A percentile compares a stretch with the other conserved stretches of the same genome.
Evolutionary conservation across 495 filamentous ascomycete genomes (phyloP).

Genomic region (Xylaria castorea): DNA sequence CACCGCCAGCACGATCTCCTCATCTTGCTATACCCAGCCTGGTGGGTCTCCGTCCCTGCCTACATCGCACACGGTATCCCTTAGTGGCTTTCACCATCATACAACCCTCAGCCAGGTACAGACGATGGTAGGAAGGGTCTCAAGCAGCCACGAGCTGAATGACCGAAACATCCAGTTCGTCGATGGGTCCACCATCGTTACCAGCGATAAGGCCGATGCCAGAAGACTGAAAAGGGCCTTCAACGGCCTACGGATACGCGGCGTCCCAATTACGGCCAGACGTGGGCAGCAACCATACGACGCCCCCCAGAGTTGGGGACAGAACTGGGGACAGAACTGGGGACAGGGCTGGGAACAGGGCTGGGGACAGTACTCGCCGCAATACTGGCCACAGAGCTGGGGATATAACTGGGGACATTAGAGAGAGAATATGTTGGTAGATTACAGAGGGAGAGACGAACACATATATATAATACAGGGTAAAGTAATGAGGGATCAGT

Average conservation of each 20-base stretch:
- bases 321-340: neutral
- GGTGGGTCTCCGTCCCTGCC: neutral
- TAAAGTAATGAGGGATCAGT: neutral
- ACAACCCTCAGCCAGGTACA: neutral
- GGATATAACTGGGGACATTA: neutral
- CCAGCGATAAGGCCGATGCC: neutral
- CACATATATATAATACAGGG: neutral
- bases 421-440: neutral
- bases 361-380: neutral
- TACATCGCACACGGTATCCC: neutral
- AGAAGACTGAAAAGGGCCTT: neutral
- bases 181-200: neutral
- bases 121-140: neutral
- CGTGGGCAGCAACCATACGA: neutral
- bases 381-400: neutral
- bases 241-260: neutral
- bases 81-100: neutral
- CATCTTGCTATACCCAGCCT: neutral
- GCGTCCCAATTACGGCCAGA: neutral
- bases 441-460: neutral
- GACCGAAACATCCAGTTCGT: neutral
- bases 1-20: neutral
- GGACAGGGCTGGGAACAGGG: neutral
- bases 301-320: neutral
- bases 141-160: neutral